These are phyloP conservation scores for Trichoderma erinaceum DNA, from an alignment of 495 filamentous ascomycete genomes.

Conservation along the genomic window DNA sequence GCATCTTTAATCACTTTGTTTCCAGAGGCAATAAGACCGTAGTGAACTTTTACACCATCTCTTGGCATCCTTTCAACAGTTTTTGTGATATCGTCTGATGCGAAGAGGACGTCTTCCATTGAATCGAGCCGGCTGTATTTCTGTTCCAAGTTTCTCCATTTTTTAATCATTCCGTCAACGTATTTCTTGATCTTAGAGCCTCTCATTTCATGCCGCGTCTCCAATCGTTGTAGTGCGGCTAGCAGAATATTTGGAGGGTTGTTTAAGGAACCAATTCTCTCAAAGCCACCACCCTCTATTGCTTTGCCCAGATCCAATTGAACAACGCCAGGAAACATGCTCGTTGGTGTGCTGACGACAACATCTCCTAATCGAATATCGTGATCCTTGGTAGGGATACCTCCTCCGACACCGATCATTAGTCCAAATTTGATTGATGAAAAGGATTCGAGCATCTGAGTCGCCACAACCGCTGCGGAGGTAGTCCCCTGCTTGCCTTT, in stretches of 20 bases:
- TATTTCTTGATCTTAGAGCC: neutral
- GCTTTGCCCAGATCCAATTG: neutral
- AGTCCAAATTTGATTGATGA: neutral
- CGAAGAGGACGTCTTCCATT: neutral
- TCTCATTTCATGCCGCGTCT: neutral
- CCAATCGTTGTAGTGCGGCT: neutral
- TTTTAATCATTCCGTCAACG: neutral
- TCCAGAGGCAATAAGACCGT: neutral
- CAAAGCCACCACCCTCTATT: neutral
- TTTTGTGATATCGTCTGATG: neutral
- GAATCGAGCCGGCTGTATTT: neutral
- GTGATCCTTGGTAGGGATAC: neutral
- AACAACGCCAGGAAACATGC: neutral
- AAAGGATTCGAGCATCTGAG: neutral
- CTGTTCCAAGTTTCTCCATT: neutral
- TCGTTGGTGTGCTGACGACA: neutral
- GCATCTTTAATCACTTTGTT: neutral
- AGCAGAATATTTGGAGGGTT: neutral
- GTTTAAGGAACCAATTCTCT: neutral
- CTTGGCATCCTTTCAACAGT: neutral
- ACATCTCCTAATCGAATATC: neutral
- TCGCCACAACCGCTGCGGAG: neutral
- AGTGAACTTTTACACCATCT: neutral
- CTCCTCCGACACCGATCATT: neutral
- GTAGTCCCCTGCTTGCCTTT: neutral